These are phyloP conservation scores for Cydonia oblonga DNA, from an alignment of 331 rosid genomes.

Conservation along the genomic window DNA sequence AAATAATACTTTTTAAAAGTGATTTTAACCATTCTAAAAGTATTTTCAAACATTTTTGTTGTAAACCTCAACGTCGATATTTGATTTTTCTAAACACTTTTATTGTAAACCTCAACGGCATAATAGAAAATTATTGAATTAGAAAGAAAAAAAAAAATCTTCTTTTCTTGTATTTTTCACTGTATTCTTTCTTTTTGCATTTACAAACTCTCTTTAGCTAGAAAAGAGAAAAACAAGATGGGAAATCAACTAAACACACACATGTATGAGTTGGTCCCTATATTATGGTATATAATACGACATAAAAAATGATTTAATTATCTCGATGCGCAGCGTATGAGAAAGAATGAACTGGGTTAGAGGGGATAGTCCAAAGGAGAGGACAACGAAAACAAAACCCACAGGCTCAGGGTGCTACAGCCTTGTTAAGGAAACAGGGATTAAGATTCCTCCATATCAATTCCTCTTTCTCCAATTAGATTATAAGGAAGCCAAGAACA, in stretches of 20 bases:
- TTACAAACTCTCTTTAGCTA: too few species aligned
- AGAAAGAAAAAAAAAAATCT: too few species aligned
- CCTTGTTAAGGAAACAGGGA: conserved; percentile 7
- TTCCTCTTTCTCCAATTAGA: conserved; percentile 1
- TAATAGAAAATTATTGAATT: too few species aligned
- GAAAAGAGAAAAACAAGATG: not conserved
- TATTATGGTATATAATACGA: not conserved
- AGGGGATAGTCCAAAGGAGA: conserved; percentile 29
- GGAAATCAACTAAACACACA: not conserved
- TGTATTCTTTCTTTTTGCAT: too few species aligned
- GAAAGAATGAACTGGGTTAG: conserved; percentile 21
- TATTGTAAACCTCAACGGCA: too few species aligned
- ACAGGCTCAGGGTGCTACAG: not conserved
- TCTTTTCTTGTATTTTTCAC: too few species aligned
- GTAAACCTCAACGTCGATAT: too few species aligned
- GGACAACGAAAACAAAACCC: conserved; percentile 25
- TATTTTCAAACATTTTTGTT: too few species aligned
- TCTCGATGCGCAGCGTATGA: conserved; percentile 20
- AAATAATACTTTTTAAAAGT: too few species aligned
- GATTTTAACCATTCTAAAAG: too few species aligned
- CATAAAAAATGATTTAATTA: not conserved
- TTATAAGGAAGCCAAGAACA: conserved; percentile 23
- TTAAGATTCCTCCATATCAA: conserved; percentile 42
- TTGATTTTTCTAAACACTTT: too few species aligned
- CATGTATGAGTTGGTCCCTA: not conserved